Evolutionary conservation across 2,329 filamentous ascomycete genomes (phyloP), one percentile per base, ranked within the genome.

Genomic region (Sporothrix sp.): DNA sequence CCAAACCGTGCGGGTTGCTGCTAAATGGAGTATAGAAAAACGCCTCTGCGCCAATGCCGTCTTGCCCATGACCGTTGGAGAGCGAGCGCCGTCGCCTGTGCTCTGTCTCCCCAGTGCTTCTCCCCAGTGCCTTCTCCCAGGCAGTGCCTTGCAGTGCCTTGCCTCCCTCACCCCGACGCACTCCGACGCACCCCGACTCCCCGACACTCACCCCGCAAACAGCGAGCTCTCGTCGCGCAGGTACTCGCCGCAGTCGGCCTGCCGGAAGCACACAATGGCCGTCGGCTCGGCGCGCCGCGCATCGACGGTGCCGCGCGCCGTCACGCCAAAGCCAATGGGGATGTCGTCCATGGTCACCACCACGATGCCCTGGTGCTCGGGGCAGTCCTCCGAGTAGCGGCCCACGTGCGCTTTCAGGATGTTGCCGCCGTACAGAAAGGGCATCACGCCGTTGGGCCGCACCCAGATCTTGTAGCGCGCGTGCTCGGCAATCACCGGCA

Each of bases 401-500:
- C 87, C 87, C 16, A 93, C 79, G 61, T 78, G 74, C 8, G 74
- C 74, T 65, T 78, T 78, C 59, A 94, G 80, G 48, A 95, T 76
- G 67, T 97, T 90, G 52, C 87, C 87, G 48, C 93, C 93, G 68
- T 97, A 98, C 42, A 98, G 71, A 66, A 95, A 97, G 1, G 93
- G 91, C 89, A 96, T 95, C 63, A 94, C 90, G 58, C 93, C 93
- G 69, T 97, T 97, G 53, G 83, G 79, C 70, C 94, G 94, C 59
- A 98, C 84, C 89, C 90, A 97, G 60, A 97, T 82, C 79, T 97
- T 97, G 71, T 95, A 95, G 53, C 93, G 77, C 39, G 91, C 91
- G 66, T 96, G 88, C 58, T 87, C 84, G 52, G 90, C 86, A 58
- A 98, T 84, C 56, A 96, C 79, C 56, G 89, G 85, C 52, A 98